These are phyloP conservation scores for Deinandra increscens DNA, from an alignment of 129 eudicot genomes.

Conservation along the genomic window DNA sequence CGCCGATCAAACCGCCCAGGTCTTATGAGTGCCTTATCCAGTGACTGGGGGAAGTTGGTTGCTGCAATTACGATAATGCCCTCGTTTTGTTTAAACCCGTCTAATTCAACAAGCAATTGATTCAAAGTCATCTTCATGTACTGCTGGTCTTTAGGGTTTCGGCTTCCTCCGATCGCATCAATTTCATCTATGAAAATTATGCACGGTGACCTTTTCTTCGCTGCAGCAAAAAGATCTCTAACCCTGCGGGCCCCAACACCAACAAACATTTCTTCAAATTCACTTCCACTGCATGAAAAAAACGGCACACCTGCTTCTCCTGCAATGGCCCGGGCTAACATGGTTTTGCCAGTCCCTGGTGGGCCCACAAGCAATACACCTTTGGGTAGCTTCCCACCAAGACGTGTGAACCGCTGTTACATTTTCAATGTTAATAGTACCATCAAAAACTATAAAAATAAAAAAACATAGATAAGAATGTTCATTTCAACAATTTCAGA, in stretches of 20 bases:
- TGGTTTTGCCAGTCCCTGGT: constrained; percentile 96
- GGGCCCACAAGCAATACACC: constrained; percentile 97
- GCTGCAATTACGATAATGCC: constrained; percentile 97
- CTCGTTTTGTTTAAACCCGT: constrained; percentile 94
- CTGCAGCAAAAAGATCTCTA: constrained; percentile 93
- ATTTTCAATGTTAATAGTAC: not conserved
- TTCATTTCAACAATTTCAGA: not conserved
- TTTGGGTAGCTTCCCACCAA: constrained; percentile 97
- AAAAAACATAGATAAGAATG: not conserved
- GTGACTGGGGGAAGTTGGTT: constrained; percentile 83
- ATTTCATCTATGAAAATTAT: constrained; percentile 92
- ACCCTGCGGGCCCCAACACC: constrained; percentile 98
- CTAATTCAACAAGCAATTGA: constrained; percentile 92
- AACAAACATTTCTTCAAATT: constrained; percentile 98
- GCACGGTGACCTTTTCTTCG: constrained; percentile 93
- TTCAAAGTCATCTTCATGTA: constrained; percentile 96
- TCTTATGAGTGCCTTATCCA: constrained; percentile 93
- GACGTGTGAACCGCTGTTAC: constrained; percentile 82
- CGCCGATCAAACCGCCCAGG: constrained; percentile 97
- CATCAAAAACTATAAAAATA: not conserved
- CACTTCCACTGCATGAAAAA: constrained; percentile 93
- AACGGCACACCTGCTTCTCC: constrained; percentile 99
- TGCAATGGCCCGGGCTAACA: constrained; percentile 96
- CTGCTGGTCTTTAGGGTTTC: constrained; percentile 96
- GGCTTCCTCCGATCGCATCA: constrained; percentile 97